Percentiles rank a stretch among this genome's conserved stretches.
Evolutionary conservation across 768 basidiomycete species (phyloP).

Genomic region (Exidia glandulosa): DNA sequence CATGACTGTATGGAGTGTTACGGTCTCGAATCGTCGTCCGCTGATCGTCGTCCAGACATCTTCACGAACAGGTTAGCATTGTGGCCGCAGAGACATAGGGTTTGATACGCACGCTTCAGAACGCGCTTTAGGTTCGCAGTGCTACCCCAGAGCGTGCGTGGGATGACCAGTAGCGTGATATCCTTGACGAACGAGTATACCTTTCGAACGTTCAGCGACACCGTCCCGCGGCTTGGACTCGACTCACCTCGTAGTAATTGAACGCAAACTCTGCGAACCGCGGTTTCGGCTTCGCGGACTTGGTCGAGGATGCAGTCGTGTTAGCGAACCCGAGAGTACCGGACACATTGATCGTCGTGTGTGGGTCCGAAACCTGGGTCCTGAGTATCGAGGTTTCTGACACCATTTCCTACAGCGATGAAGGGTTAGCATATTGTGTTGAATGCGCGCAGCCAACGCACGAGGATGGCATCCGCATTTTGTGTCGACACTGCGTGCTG

Average conservation of each 20-base stretch:
- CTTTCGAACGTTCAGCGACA: constrained; percentile 22
- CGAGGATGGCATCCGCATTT: constrained; percentile 48
- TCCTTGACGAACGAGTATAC: constrained; percentile 57
- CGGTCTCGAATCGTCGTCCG: constrained; percentile 69
- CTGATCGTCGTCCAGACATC: constrained; percentile 67
- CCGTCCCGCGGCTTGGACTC: not conserved
- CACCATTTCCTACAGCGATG: constrained; percentile 50
- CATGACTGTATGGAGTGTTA: constrained; percentile 63
- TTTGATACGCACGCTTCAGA: constrained; percentile 35
- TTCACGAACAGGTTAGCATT: constrained; percentile 16
- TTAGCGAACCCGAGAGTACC: constrained; percentile 34
- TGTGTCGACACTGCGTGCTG: not conserved
- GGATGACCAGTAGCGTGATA: constrained; percentile 60
- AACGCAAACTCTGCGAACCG: constrained; percentile 73
- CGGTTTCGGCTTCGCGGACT: constrained; percentile 44
- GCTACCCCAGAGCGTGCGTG: constrained; percentile 71
- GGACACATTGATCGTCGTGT: constrained; percentile 42
- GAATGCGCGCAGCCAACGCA: constrained; percentile 16
- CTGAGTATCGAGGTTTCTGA: constrained; percentile 48
- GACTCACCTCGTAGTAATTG: constrained; percentile 45
- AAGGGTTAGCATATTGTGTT: constrained; percentile 2
- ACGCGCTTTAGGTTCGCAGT: constrained; percentile 49
- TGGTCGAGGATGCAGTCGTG: constrained; percentile 21
- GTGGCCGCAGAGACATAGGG: not conserved
- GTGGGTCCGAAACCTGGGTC: constrained; percentile 36